Conservation (phyloP, 2,329 filamentous ascomycete species). For the Cucurbitaria berberidis region DNA sequence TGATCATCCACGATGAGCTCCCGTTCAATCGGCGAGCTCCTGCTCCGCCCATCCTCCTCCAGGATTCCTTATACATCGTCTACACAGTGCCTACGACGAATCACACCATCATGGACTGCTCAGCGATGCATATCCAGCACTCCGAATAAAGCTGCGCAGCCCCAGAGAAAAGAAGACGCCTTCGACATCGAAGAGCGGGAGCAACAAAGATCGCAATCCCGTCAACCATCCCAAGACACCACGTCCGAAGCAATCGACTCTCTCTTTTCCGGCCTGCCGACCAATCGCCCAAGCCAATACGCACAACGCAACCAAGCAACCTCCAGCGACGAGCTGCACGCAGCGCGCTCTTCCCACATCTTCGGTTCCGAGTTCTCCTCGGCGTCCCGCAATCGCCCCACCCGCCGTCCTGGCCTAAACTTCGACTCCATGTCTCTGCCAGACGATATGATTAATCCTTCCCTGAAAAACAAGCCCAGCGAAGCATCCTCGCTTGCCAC, state of each 20-base stretch:
- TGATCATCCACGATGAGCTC: slow-evolving; percentile 30
- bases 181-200: neutral
- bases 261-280: slow-evolving; percentile 26
- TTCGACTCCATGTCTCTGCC: slow-evolving; percentile 30
- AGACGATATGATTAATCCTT: slow-evolving; percentile 19
- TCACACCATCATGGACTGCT: slow-evolving; percentile 21
- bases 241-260: slow-evolving; percentile 30
- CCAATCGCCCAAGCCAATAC: slow-evolving; percentile 3
- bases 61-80: slow-evolving; percentile 20
- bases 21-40: slow-evolving; percentile 38
- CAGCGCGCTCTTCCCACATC: slow-evolving; percentile 10
- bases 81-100: slow-evolving; percentile 5
- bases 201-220: neutral
- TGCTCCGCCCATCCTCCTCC: slow-evolving; percentile 39
- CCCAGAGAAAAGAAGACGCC: slow-evolving; percentile 12
- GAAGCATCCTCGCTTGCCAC: slow-evolving; percentile 15
- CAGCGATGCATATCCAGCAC: slow-evolving; percentile 18
- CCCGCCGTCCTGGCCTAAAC: slow-evolving; percentile 8
- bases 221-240: slow-evolving; percentile 8
- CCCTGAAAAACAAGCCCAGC: slow-evolving; percentile 25
- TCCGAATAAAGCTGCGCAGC: slow-evolving; percentile 13
- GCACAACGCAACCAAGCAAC: neutral
- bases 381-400: neutral
- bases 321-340: slow-evolving; percentile 8
- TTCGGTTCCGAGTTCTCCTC: slow-evolving; percentile 29